phyloP scores from a whole-genome alignment of 371 early-diverging fungal genomes.

The Syncephalis plumigaleata region DNA sequence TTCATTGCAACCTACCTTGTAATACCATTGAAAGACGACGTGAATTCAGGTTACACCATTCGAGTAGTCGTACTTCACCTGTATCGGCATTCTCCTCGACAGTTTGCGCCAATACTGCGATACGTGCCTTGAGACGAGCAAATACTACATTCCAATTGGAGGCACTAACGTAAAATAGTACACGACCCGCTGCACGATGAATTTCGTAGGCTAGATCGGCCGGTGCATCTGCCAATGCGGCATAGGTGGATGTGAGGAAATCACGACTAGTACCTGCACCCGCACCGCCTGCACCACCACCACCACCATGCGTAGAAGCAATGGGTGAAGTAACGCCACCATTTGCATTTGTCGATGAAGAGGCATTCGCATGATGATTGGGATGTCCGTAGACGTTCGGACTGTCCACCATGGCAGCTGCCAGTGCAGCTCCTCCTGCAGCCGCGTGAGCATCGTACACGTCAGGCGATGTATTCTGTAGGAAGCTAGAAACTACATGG shows the following conservation, averaged over 20 bases:
- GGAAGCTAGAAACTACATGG: conserved; percentile 36
- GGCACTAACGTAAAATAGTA: conserved; percentile 60
- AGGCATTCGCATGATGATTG: conserved; percentile 25
- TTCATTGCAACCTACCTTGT: conserved; percentile 20
- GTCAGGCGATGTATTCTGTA: conserved; percentile 28
- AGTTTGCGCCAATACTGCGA: conserved; percentile 31
- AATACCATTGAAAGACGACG: conserved; percentile 44
- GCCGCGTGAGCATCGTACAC: conserved; percentile 17
- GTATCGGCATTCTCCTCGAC: conserved; percentile 50
- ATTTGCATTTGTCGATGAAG: conserved; percentile 11
- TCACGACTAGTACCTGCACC: conserved; percentile 4
- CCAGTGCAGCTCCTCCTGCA: conserved; percentile 10
- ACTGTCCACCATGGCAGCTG: conserved; percentile 8
- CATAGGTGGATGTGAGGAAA: conserved; percentile 10
- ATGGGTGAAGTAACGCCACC: not conserved
- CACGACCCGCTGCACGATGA: conserved; percentile 47
- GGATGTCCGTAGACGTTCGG: conserved; percentile 22
- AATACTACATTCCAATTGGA: conserved; percentile 67
- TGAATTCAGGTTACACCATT: conserved; percentile 57
- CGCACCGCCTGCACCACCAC: conserved; percentile 5
- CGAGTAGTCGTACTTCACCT: conserved; percentile 55
- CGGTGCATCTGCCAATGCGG: too few relatives aligned
- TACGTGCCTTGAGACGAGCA: conserved; percentile 36
- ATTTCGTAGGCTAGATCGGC: conserved; percentile 32
- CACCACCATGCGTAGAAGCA: not conserved